phyloP scores from a whole-genome alignment of 2,329 filamentous ascomycete genomes.

The Pseudomassariella vexata region DNA sequence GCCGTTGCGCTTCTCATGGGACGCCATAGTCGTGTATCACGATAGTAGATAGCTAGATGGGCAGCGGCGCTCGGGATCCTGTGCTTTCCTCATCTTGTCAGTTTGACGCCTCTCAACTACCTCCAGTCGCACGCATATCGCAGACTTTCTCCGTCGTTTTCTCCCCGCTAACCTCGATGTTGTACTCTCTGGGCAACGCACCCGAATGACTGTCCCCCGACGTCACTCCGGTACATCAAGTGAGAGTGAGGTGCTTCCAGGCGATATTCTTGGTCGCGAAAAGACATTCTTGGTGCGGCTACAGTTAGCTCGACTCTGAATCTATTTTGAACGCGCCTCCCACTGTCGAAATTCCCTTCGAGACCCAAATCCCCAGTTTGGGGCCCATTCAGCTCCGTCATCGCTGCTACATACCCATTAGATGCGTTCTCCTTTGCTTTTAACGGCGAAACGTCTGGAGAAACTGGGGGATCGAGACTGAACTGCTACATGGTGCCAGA shows the following conservation, averaged over 20 bases:
- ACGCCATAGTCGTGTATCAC: too few relatives aligned
- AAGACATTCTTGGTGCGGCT: conserved; percentile 57
- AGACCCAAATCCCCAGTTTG: conserved; percentile 53
- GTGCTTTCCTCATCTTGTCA: conserved; percentile 22
- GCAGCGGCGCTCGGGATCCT: conserved; percentile 23
- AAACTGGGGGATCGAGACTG: conserved; percentile 39
- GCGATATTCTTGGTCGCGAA: conserved; percentile 64
- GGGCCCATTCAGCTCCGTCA: conserved; percentile 53
- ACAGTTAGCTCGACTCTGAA: conserved; percentile 65
- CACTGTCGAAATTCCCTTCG: conserved; percentile 47
- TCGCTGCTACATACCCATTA: conserved; percentile 52
- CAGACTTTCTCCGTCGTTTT: conserved; percentile 67
- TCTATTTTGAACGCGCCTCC: conserved; percentile 55
- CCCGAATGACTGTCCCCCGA: conserved; percentile 75
- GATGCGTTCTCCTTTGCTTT: conserved; percentile 48
- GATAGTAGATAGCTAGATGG: conserved; percentile 5
- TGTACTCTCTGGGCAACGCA: conserved; percentile 58
- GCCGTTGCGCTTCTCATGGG: too few relatives aligned
- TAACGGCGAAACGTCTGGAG: conserved; percentile 56
- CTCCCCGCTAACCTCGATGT: conserved; percentile 65
- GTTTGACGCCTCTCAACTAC: conserved; percentile 62
- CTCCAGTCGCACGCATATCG: conserved; percentile 67
- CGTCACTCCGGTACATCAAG: conserved; percentile 62
- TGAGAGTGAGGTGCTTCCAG: conserved; percentile 38
- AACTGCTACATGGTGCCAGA: conserved; percentile 77